Conservation (phyloP, 2,329 filamentous ascomycete genomes). For the Ceratocystis cacaofunesta region DNA sequence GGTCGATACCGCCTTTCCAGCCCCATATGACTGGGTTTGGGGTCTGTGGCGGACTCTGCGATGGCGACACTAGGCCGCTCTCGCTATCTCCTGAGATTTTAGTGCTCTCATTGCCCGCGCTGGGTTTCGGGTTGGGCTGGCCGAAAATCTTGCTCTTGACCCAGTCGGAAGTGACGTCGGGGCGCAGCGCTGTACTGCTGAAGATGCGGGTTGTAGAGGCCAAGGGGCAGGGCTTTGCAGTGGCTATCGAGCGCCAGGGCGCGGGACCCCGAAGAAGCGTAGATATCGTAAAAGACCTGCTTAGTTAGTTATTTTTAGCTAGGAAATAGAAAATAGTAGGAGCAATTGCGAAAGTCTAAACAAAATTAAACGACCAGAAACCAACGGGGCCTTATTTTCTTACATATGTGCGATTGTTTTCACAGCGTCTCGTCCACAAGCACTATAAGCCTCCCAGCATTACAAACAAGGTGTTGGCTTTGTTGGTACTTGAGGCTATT, state of each 20-base stretch:
- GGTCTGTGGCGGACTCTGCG: slow-evolving; percentile 1
- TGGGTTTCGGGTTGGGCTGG: slow-evolving; percentile 8
- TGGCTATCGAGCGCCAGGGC: not conserved
- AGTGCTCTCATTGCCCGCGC: not conserved
- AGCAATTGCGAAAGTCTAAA: too few species aligned
- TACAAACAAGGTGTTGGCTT: not conserved
- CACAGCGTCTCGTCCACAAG: not conserved
- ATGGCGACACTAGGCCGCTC: not conserved
- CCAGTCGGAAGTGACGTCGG: slow-evolving; percentile 1
- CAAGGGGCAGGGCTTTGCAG: not conserved
- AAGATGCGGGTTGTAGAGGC: slow-evolving; percentile 8
- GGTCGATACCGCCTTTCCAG: slow-evolving; percentile 21
- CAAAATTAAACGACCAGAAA: too few species aligned
- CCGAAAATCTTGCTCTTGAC: slow-evolving; percentile 11
- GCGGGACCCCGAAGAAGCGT: slow-evolving; percentile 10
- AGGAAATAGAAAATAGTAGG: not conserved
- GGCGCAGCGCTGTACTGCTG: slow-evolving; percentile 3
- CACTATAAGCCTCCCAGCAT: not conserved
- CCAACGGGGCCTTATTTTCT: not conserved
- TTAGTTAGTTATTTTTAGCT: not conserved
- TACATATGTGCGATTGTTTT: not conserved
- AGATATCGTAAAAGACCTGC: slow-evolving; percentile 9
- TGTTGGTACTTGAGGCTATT: slow-evolving; percentile 2
- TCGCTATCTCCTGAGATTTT: not conserved
- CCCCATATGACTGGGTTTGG: slow-evolving; percentile 16